Percentiles rank a stretch among this genome's conserved stretches.
Evolutionary conservation across 1,139 yeast species (phyloP).

Genomic region (Pichia sp.): DNA sequence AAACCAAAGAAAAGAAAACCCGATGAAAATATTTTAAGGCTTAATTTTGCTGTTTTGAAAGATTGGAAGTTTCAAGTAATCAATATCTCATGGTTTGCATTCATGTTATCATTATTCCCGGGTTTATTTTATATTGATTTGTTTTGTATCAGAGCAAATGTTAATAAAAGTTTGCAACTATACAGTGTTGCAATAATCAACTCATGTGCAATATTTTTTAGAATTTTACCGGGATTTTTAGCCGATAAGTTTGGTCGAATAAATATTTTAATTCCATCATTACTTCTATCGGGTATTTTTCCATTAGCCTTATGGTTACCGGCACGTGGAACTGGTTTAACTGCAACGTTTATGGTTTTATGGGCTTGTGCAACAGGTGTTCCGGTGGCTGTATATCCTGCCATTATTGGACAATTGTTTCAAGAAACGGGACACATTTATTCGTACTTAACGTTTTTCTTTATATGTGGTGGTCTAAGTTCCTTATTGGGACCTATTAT

Average conservation of each 20-base stretch:
- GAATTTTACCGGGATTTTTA: constrained; percentile 42
- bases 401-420: constrained; percentile 28
- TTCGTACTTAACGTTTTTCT: constrained; percentile 26
- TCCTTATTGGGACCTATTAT: constrained; percentile 29
- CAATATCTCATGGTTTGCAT: constrained; percentile 21
- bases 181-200: constrained; percentile 44
- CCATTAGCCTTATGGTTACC: constrained; percentile 40
- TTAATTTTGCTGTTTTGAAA: constrained; percentile 26
- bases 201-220: constrained; percentile 35
- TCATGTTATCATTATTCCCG: constrained; percentile 16
- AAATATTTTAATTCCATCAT: constrained; percentile 35
- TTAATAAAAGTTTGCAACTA: constrained; percentile 21
- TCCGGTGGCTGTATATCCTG: constrained; percentile 28
- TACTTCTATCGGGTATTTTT: constrained; percentile 33
- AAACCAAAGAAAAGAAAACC: constrained; percentile 21
- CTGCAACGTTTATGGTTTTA: constrained; percentile 31
- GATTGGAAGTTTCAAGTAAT: constrained; percentile 32
- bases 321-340: constrained; percentile 32
- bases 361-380: constrained; percentile 29
- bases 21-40: constrained; percentile 26
- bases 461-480: constrained; percentile 25
- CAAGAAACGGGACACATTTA: constrained; percentile 24
- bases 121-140: constrained; percentile 35
- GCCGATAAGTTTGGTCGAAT: constrained; percentile 43
- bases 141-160: constrained; percentile 33